Evolutionary conservation across 73 alveolate genomes (phyloP).

Genomic region (Paramecium octaurelia): DNA sequence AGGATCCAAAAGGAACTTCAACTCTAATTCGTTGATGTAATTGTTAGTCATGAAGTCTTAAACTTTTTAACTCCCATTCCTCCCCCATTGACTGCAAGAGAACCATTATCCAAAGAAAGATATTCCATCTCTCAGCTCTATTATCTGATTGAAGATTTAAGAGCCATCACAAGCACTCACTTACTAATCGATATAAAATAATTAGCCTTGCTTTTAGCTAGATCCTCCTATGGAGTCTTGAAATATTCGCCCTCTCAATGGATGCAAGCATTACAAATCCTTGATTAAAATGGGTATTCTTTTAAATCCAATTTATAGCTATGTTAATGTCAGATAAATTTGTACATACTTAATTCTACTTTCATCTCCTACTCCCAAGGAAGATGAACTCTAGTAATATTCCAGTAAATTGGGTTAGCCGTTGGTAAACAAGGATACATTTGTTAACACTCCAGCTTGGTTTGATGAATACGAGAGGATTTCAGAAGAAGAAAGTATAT

Average conservation of each 20-base stretch:
- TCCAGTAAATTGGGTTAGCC: not conserved
- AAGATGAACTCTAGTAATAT: not conserved
- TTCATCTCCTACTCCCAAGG: not conserved
- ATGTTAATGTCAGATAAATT: slow-evolving; percentile 5
- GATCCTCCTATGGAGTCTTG: slow-evolving; percentile 21
- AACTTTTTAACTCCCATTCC: slow-evolving; percentile 36
- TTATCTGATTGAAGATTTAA: not conserved
- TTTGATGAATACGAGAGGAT: slow-evolving; percentile 41
- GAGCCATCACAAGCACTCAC: slow-evolving; percentile 34
- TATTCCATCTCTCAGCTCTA: slow-evolving; percentile 23
- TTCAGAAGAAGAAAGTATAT: slow-evolving; percentile 36
- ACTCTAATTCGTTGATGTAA: slow-evolving; percentile 78
- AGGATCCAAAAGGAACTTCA: slow-evolving; percentile 89
- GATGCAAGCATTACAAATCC: slow-evolving; percentile 5
- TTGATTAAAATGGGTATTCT: slow-evolving; percentile 25
- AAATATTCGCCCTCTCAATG: slow-evolving; percentile 10
- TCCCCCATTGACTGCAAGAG: slow-evolving; percentile 40
- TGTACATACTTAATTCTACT: slow-evolving; percentile 26
- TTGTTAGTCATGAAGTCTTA: slow-evolving; percentile 52
- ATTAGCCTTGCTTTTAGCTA: slow-evolving; percentile 1
- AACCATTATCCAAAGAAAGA: not conserved
- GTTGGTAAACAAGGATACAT: not conserved
- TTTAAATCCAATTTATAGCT: not conserved
- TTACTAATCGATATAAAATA: not conserved
- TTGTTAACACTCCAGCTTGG: slow-evolving; percentile 32